These are phyloP conservation scores for Phaffomyces thermotolerans DNA, from an alignment of 805 yeast genomes.

Conservation along the genomic window DNA sequence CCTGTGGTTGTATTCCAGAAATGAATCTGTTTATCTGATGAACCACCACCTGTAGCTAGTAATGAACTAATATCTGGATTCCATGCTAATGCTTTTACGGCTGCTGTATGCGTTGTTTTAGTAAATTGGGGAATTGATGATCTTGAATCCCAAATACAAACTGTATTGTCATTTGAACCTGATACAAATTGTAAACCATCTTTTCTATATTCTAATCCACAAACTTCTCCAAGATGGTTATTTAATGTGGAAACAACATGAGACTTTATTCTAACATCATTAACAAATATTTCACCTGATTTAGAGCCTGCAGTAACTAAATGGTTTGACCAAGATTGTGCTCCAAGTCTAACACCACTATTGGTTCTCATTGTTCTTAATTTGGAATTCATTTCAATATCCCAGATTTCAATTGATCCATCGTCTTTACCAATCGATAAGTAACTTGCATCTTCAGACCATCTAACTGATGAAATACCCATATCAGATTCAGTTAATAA, in stretches of 20 bases:
- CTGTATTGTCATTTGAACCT: slow-evolving; percentile 93
- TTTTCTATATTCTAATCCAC: slow-evolving; percentile 79
- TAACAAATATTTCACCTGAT: slow-evolving; percentile 75
- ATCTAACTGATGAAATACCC: slow-evolving; percentile 63
- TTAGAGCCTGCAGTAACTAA: slow-evolving; percentile 81
- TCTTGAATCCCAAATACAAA: slow-evolving; percentile 89
- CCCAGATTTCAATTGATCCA: slow-evolving; percentile 91
- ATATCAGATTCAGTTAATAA: slow-evolving; percentile 54
- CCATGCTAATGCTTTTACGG: slow-evolving; percentile 94
- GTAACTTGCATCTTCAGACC: slow-evolving; percentile 90
- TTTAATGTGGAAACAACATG: slow-evolving; percentile 59
- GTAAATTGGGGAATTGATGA: slow-evolving; percentile 60
- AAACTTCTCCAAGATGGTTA: slow-evolving; percentile 80
- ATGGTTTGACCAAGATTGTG: slow-evolving; percentile 81
- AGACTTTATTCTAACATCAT: slow-evolving; percentile 80
- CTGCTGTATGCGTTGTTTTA: slow-evolving; percentile 81
- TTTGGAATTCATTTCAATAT: slow-evolving; percentile 66
- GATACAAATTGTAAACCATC: slow-evolving; percentile 85
- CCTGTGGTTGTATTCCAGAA: slow-evolving; percentile 96
- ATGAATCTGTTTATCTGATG: slow-evolving; percentile 79
- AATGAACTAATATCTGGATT: slow-evolving; percentile 79
- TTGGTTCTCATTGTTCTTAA: slow-evolving; percentile 70
- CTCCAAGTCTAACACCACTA: slow-evolving; percentile 68
- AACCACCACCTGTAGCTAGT: slow-evolving; percentile 97
- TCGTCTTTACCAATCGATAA: slow-evolving; percentile 77